A percentile compares a stretch with the other conserved stretches of the same genome.
Evolutionary conservation across 352 stramenopile genomes (phyloP).

Genomic region (Globisporangium nodosum): DNA sequence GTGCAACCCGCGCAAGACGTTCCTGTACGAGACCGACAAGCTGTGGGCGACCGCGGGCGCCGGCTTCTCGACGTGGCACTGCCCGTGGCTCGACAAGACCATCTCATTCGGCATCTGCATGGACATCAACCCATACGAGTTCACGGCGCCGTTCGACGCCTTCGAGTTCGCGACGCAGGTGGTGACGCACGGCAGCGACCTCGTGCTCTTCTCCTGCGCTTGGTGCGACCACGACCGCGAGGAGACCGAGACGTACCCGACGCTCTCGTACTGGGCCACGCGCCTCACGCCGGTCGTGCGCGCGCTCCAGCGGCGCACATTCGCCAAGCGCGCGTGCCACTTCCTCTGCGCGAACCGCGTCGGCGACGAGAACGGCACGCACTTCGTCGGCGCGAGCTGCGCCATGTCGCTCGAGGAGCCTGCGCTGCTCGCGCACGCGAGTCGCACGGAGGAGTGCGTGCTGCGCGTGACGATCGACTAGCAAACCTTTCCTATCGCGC

Average conservation of each 20-base stretch:
- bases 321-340: conserved; percentile 49
- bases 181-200: conserved; percentile 41
- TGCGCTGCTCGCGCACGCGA: conserved; percentile 36
- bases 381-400: conserved; percentile 79
- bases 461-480: conserved; percentile 25
- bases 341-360: conserved; percentile 80
- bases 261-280: conserved; percentile 70
- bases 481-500: too few relatives aligned
- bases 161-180: conserved; percentile 71
- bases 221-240: conserved; percentile 74
- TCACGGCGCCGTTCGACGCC: conserved; percentile 51
- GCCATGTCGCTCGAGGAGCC: conserved; percentile 60
- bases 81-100: conserved; percentile 66
- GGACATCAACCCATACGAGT: conserved; percentile 87
- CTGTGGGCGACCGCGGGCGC: conserved; percentile 59
- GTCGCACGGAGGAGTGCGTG: conserved; percentile 48
- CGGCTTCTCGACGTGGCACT: conserved; percentile 65
- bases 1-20: conserved; percentile 74
- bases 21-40: conserved; percentile 84
- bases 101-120: conserved; percentile 88
- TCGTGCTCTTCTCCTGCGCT: conserved; percentile 78
- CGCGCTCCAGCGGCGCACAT: conserved; percentile 25
- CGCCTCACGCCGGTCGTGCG: conserved; percentile 57
- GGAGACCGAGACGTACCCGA: conserved; percentile 35
- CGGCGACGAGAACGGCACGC: conserved; percentile 68